Conservation (phyloP, 352 stramenopile species). For the Lagenidium giganteum region DNA sequence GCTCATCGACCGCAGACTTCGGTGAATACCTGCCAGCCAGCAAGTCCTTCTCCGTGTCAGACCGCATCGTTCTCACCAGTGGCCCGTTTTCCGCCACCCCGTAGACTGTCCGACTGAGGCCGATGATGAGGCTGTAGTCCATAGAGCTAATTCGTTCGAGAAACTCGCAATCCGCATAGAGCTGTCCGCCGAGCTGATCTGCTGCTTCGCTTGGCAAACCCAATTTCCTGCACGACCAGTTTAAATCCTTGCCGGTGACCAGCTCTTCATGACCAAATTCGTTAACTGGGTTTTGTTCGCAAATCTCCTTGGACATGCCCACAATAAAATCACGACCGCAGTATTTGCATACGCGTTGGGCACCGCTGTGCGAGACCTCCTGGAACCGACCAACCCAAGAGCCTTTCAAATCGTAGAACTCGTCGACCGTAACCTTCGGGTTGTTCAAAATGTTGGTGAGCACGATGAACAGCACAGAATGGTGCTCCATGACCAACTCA, state of each 20-base stretch:
- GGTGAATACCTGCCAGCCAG: neutral
- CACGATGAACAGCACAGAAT: constrained; percentile 85
- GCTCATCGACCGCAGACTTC: constrained; percentile 30
- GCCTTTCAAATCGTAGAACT: constrained; percentile 79
- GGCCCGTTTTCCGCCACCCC: too few relatives aligned
- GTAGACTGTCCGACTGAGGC: constrained; percentile 77
- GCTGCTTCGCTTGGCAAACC: constrained; percentile 51
- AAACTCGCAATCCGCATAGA: constrained; percentile 87
- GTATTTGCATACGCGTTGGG: constrained; percentile 70
- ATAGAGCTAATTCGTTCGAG: constrained; percentile 92
- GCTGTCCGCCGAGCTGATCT: constrained; percentile 60
- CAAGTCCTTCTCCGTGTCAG: neutral
- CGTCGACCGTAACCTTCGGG: constrained; percentile 64
- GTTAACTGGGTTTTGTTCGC: constrained; percentile 40
- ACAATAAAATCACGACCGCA: constrained; percentile 80
- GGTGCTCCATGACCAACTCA: constrained; percentile 81
- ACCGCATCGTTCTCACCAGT: neutral
- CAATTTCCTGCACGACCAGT: constrained; percentile 69
- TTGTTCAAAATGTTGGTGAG: constrained; percentile 87
- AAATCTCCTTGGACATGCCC: constrained; percentile 65
- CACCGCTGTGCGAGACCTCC: constrained; percentile 36
- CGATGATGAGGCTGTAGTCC: constrained; percentile 94
- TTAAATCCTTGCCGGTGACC: constrained; percentile 74
- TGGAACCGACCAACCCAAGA: constrained; percentile 71
- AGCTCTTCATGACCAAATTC: constrained; percentile 60